Conservation (phyloP, 2,329 filamentous ascomycete genomes). For the Diaporthe citriasiana region DNA sequence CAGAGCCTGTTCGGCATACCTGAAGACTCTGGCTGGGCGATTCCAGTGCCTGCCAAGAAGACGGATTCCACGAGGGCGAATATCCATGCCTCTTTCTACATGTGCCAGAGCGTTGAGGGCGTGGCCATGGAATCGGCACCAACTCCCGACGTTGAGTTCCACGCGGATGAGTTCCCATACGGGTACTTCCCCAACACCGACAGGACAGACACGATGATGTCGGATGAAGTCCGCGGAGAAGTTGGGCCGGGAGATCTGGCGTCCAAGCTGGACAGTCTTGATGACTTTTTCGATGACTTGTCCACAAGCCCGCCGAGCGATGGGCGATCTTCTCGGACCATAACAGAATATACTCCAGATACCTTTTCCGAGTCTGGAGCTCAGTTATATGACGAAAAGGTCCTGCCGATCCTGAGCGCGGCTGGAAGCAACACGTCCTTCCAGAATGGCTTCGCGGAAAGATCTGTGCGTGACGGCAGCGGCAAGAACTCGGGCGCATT, state of each 20-base stretch:
- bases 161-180: slow-evolving; percentile 87
- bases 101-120: slow-evolving; percentile 80
- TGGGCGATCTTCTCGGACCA: slow-evolving; percentile 71
- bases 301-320: slow-evolving; percentile 72
- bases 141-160: slow-evolving; percentile 92
- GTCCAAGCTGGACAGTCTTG: slow-evolving; percentile 81
- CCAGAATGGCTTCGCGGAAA: slow-evolving; percentile 88
- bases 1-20: slow-evolving; percentile 97
- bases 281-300: slow-evolving; percentile 85
- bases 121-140: slow-evolving; percentile 71
- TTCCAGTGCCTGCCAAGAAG: slow-evolving; percentile 92
- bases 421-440: slow-evolving; percentile 79
- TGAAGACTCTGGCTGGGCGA: slow-evolving; percentile 95
- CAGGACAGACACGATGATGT: slow-evolving; percentile 92
- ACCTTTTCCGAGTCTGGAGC: slow-evolving; percentile 78
- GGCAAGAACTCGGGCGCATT: slow-evolving; percentile 75
- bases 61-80: slow-evolving; percentile 89
- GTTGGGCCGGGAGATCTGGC: slow-evolving; percentile 87
- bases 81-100: slow-evolving; percentile 96
- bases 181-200: slow-evolving; percentile 81
- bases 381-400: slow-evolving; percentile 92
- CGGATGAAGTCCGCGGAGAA: slow-evolving; percentile 81
- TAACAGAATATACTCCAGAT: slow-evolving; percentile 75
- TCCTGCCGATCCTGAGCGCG: slow-evolving; percentile 89
- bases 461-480: slow-evolving; percentile 58